Conservation (phyloP, 2,329 filamentous ascomycete genomes). For the Xylaria sp. region DNA sequence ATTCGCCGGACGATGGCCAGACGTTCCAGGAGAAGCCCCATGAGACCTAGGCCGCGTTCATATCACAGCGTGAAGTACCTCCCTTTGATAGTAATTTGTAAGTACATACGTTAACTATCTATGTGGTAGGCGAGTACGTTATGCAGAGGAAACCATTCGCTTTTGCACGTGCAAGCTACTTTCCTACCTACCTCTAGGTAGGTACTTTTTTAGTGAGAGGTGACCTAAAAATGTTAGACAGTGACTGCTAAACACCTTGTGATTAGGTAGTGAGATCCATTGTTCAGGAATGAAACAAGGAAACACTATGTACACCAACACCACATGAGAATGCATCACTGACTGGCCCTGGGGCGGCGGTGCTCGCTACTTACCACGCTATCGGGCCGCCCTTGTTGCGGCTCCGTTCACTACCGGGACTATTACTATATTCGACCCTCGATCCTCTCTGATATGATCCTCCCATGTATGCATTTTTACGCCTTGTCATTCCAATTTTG, state of each 20-base stretch:
- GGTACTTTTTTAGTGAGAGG: neutral
- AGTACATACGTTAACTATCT: no score
- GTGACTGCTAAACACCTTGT: neutral
- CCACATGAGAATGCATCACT: constrained; percentile 7
- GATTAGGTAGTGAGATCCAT: constrained; percentile 9
- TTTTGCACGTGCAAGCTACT: no score
- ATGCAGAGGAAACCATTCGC: no score
- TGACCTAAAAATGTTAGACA: neutral
- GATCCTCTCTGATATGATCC: neutral
- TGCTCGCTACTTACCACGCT: constrained; percentile 4
- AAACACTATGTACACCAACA: constrained; percentile 6
- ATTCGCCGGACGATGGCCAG: no score
- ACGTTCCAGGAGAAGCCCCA: no score
- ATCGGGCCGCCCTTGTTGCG: constrained; percentile 23
- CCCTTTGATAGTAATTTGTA: no score
- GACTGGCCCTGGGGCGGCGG: constrained; percentile 8
- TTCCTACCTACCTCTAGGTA: neutral
- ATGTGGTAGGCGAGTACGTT: no score
- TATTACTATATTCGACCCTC: constrained; percentile 19
- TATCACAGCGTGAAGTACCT: no score
- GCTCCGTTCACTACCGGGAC: constrained; percentile 12
- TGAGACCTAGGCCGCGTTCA: no score
- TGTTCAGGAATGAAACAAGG: constrained; percentile 24
- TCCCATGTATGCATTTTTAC: constrained; percentile 1
- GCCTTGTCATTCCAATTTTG: constrained; percentile 29